Evolutionary conservation across 176 grass and related monocot species (phyloP).

Genomic region (Chloris gayana): DNA sequence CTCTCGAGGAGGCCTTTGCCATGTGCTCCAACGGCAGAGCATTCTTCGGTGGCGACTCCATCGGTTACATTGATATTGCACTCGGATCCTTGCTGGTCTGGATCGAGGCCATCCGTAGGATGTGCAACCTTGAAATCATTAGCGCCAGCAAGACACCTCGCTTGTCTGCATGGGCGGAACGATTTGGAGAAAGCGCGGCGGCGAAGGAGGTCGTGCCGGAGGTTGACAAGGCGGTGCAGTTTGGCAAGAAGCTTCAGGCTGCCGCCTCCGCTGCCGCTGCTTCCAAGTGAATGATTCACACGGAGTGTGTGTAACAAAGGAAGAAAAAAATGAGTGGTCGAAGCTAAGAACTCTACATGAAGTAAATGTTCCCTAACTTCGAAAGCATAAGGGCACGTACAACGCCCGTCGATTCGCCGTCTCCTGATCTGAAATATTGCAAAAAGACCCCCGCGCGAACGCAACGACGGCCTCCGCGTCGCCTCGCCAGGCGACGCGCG

Average conservation of each 20-base stretch:
- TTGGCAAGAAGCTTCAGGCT: neutral
- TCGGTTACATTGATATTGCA: slow-evolving; percentile 57
- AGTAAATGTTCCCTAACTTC: neutral
- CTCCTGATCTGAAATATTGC: too few relatives aligned
- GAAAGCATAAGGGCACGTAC: too few relatives aligned
- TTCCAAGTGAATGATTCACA: neutral
- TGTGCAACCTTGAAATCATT: slow-evolving; percentile 11
- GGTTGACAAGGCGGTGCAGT: neutral
- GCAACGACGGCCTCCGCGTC: too few relatives aligned
- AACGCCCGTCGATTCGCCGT: too few relatives aligned
- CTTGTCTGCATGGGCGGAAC: slow-evolving; percentile 53
- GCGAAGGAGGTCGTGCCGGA: slow-evolving; percentile 51
- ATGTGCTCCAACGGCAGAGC: slow-evolving; percentile 30
- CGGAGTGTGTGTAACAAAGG: neutral
- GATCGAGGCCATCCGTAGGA: slow-evolving; percentile 42
- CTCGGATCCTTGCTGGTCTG: slow-evolving; percentile 52
- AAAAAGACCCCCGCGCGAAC: too few relatives aligned
- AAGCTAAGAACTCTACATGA: neutral
- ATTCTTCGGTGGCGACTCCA: slow-evolving; percentile 62
- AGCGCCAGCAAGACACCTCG: slow-evolving; percentile 43
- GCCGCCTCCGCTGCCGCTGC: neutral
- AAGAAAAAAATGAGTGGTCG: neutral
- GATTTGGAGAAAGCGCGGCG: slow-evolving; percentile 36
- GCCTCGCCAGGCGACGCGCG: too few relatives aligned
- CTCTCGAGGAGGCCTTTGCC: slow-evolving; percentile 48